Base-by-base conservation (phyloP, 2,329 filamentous ascomycete species). In the Dryadomyces quercivorus region DNA sequence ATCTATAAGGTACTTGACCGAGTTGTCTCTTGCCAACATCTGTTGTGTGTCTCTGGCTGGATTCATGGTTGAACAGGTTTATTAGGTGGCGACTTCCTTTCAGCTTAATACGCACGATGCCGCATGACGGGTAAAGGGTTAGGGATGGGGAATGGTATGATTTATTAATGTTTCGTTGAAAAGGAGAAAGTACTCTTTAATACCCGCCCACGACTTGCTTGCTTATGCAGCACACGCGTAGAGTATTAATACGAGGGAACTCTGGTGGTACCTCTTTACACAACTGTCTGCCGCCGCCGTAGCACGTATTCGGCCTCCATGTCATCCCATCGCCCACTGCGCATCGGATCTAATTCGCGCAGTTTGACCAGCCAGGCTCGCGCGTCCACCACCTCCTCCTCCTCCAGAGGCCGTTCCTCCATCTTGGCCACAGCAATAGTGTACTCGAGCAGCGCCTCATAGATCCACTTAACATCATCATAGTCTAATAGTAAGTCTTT, bases 401-500 rank as follows among this genome's bases (percentile, higher is more conserved):
- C 55, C 10, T 60, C 59, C 3, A 66, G 74, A 56, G 67, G 63
- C 48, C 70, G 62, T 68, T 70, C 68, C 61, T 76, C 75, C 57
- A 86, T 63, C n/a, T 67, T 66, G 54, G 73, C 75, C n/a, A 86
- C 67, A 36, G 73, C 70, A 34, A 84, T 64, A 1, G 84, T 83
- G 63, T 88, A 90, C 58, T 88, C 81, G 22, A 97, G 75, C 51
- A 97, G 72, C 5, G 85, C 85, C 68, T 95, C 88, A 64, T 95
- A 95, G 47, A 95, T 86, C 80, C 89, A 93, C 69, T 95, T 94
- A 66, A 72, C 66, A 51, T 77, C 70, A 4, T 65, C 58, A 58
- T 78, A 91, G 59, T 78, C 81, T 55, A 80, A 73, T 3, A 83
- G 64, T 15, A 85, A 68, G 51, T 85, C 82, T 60, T 79, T 79